Evolutionary conservation across 805 yeast genomes (phyloP), one percentile per base, ranked within the genome.

Genomic region (Cyberlindnera sargentensis): DNA sequence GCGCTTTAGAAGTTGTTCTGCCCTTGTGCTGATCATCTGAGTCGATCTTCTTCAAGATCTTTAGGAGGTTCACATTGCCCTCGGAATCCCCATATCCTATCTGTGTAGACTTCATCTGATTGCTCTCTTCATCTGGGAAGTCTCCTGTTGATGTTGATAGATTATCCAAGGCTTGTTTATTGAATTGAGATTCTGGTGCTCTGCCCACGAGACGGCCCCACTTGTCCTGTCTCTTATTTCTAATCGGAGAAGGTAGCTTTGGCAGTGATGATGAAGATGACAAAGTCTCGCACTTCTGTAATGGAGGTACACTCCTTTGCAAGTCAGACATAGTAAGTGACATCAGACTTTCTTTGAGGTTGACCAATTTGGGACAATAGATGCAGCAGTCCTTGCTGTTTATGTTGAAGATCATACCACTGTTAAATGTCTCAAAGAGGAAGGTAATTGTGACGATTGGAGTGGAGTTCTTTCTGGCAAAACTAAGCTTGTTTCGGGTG

Each of bases 381-480:
- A 80, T 58, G 52, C 84, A 78, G 83, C 84, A 78, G 32, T 62
- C 57, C 25, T 66, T 61, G 44, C 76, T 73, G 42, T 67, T 53
- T 2, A 78, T 51, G 38, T 68, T 67, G 7, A 77, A 76, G 10
- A 36, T 36, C 5, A 28, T 29, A 6, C 71, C 70, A 5, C 47
- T 45, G 41, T 70, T 67, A 29, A 75, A 53, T 6, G 70, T 59
- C 48, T 76, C 78, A 76, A 82, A 78, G 4, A 80, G 42, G 48
- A 68, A 80, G 0, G 76, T 72, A 2, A 73, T 46, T 0, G 83
- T 72, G 0, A 77, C 73, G n/a, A 80, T 71, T 1, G 86, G 85
- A 9, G 79, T 71, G 29, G 61, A 55, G 76, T 83, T 75, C 30
- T 63, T 62, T 46, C 76, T 76, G 1, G 84, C 80, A 30, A 83